These are phyloP conservation scores for Gossypium davidsonii DNA, from an alignment of 441 rosid species.

Conservation along the genomic window DNA sequence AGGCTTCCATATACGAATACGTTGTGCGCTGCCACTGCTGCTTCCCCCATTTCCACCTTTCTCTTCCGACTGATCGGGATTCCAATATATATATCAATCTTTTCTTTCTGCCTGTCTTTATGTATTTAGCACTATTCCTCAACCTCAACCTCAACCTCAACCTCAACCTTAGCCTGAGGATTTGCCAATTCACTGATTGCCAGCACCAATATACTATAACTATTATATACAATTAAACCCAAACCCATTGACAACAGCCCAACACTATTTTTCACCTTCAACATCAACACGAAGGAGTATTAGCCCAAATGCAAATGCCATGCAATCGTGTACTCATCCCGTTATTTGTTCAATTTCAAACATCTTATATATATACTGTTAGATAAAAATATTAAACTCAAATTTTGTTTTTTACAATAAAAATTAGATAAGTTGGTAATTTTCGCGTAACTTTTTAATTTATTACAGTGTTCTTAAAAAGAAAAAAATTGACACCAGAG, in stretches of 20 bases:
- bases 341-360: no score
- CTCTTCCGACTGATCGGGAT: neutral
- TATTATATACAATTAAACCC: neutral
- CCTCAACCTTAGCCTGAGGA: neutral
- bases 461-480: no score
- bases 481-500: no score
- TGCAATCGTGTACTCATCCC: no score
- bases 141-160: neutral
- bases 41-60: neutral
- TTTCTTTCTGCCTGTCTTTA: neutral
- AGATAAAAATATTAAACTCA: no score
- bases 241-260: neutral
- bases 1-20: conserved; percentile 91
- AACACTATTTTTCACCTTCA: no score
- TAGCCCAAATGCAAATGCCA: no score
- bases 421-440: no score
- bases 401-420: no score
- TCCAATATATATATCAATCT: neutral
- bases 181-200: neutral
- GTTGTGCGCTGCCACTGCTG: conserved; percentile 24
- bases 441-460: no score
- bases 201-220: neutral
- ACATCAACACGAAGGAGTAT: no score
- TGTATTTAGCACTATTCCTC: neutral
- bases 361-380: no score